Evolutionary conservation across 1,284 basidiomycete genomes (phyloP), one percentile per base, ranked within the genome.

Genomic region (Erythrobasidium hasegawianum): DNA sequence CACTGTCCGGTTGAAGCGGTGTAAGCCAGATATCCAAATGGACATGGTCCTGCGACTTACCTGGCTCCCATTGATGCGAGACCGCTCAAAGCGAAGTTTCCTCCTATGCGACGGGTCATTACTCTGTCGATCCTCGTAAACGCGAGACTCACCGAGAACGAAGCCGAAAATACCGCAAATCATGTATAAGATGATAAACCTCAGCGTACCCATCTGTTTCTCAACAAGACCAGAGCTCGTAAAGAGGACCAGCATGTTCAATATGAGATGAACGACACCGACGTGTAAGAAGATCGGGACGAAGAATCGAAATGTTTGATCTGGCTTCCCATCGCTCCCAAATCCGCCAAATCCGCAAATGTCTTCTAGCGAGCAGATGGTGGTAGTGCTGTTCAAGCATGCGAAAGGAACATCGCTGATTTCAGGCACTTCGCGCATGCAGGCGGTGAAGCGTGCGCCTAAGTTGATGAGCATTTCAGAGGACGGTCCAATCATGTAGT

Each of bases 301-400:
- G 40, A 69, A 59, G 57, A 67, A 59, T 43, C 91, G 83, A 77
- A 86, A 94, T 85, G 85, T 87, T 79, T 97, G 94, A 75, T 92
- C 84, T 2, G 93, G 92, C 0, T 79, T 76, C 11, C 62, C 67
- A 57, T 82, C 73, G 67, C 84, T 80, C 0, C 71, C 57, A 72
- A 95, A 90, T 0, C 89, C 90, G 64, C 89, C 89, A 76, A 92
- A 91, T 0, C 89, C 91, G 76, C 94, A 98, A 3, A 97, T 81
- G 5, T 87, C 82, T 74, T 88, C 87, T 3, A 97, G 80, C 0
- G 88, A 81, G 74, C 94, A 97, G 0, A 54, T 47, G 20, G 27
- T 33, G 43, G 58, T 56, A 18, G 58, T 55, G 29, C n/a, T 27
- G 10, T 61, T 40, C 26, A 60, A 16, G 24, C 57, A 66, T 18